These are phyloP conservation scores for Phytophthora quininea DNA, from an alignment of 352 stramenopile species.

Conservation along the genomic window DNA sequence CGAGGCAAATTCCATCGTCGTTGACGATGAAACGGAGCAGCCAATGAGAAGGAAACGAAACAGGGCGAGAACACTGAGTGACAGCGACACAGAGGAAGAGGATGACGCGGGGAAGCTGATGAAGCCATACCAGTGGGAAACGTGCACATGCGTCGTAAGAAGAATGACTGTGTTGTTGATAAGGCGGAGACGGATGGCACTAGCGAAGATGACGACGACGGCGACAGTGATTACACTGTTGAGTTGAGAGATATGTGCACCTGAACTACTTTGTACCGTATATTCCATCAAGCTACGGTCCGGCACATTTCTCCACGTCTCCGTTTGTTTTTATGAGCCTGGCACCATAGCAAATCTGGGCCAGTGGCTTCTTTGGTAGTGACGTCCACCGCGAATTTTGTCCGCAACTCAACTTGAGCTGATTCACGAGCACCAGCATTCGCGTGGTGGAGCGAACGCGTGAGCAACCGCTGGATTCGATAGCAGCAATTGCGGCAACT, in stretches of 20 bases:
- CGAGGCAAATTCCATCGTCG: background rate
- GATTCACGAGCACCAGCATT: slow-evolving; percentile 33
- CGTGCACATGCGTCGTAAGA: background rate
- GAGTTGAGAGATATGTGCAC: background rate
- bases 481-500: slow-evolving; percentile 76
- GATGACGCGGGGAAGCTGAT: background rate
- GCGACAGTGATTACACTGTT: background rate
- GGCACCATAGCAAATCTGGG: slow-evolving; percentile 27
- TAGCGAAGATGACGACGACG: background rate
- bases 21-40: background rate
- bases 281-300: background rate
- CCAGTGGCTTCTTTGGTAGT: slow-evolving; percentile 4
- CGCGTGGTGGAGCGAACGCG: slow-evolving; percentile 26
- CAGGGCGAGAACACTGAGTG: background rate
- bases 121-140: background rate
- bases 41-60: background rate
- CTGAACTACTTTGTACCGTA: background rate
- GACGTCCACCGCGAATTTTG: slow-evolving; percentile 22
- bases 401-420: slow-evolving; percentile 18
- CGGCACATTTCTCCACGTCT: slow-evolving; percentile 28
- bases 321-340: slow-evolving; percentile 49
- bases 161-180: background rate
- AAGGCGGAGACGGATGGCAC: background rate
- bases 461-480: slow-evolving; percentile 55
- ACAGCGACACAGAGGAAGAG: background rate